These are phyloP conservation scores for Kwoniella shivajii DNA, from an alignment of 1,284 basidiomycete genomes.

Conservation along the genomic window DNA sequence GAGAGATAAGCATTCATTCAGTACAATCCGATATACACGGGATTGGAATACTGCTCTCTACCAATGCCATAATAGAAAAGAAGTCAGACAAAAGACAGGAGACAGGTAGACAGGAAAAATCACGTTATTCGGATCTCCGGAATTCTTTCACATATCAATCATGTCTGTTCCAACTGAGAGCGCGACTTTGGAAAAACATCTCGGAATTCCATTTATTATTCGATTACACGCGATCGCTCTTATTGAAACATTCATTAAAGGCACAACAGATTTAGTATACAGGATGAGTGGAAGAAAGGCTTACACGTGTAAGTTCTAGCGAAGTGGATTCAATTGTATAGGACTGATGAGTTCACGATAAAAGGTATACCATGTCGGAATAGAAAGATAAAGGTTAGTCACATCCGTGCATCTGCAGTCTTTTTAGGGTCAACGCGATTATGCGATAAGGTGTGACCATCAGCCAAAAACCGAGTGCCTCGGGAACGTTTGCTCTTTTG, in stretches of 20 bases:
- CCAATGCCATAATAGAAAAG: background rate
- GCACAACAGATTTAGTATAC: background rate
- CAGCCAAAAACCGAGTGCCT: too few species aligned
- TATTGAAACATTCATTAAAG: too few species aligned
- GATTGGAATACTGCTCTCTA: too few species aligned
- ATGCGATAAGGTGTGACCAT: too few species aligned
- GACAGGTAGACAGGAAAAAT: background rate
- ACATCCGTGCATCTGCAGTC: background rate
- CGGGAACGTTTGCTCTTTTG: too few species aligned
- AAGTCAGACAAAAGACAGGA: too few species aligned
- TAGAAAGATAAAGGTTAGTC: slow-evolving; percentile 22
- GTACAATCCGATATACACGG: background rate
- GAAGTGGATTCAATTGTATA: too few species aligned
- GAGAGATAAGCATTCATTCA: background rate
- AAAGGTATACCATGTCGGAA: slow-evolving; percentile 21
- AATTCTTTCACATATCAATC: background rate
- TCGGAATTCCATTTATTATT: too few species aligned
- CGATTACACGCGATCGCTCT: too few species aligned
- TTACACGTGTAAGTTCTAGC: slow-evolving; percentile 12
- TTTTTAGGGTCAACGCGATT: background rate
- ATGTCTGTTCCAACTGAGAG: background rate
- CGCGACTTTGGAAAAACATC: too few species aligned
- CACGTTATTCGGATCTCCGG: background rate
- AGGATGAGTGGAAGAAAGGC: slow-evolving; percentile 17
- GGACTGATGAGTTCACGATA: too few species aligned